Base-by-base conservation (phyloP, 208 protist species). In the Crithidia brevicula region DNA sequence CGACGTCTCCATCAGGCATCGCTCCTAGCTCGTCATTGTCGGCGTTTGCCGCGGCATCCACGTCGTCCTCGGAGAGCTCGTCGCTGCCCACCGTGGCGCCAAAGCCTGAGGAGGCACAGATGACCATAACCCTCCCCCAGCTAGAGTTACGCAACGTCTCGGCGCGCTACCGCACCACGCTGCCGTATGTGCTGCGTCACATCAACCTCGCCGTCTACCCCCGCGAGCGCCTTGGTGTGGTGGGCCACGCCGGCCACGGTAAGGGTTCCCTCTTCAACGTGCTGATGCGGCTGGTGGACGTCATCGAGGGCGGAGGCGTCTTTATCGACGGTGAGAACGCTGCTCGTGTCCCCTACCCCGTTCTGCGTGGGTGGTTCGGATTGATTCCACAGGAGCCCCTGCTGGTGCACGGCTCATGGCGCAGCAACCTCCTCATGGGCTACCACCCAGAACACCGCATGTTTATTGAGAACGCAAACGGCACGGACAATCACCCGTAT, bases 371-470 rank as follows among this genome's bases (percentile, higher is more conserved):
- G n/a, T 74, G 77, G 47, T 86, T 99, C n/a, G 79, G 88, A 23
- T 97, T 99, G 59, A 98, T 99, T 57, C 98, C 98, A 18, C 98
- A 99, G 85, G 96, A 98, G 63, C 97, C 98, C 15, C 63, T 98
- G 20, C 68, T 99, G 4, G 95, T 99, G 72, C 60, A 74, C 5
- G 98, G 96, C 62, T 94, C 97, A 18, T 81, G 99, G 34, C 82
- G 98, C 31, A 81, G 57, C 18, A 99, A 99, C 79, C 72, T 99
- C 5, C 94, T 86, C 50, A 47, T 76, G 42, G 72, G 79, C 45
- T 81, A 78, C 71, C 62, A 76, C 57, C 65, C 58, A 0, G 60
- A 67, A 23, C 53, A 76, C n/a, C 59, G 25, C 60, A 9, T 74
- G 22, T 50, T 70, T 25, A 40, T 70, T 3, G 46, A 59, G 46